Evolutionary conservation across 2,329 filamentous ascomycete genomes (phyloP).

Genomic region (Stachybotrys chartarum): DNA sequence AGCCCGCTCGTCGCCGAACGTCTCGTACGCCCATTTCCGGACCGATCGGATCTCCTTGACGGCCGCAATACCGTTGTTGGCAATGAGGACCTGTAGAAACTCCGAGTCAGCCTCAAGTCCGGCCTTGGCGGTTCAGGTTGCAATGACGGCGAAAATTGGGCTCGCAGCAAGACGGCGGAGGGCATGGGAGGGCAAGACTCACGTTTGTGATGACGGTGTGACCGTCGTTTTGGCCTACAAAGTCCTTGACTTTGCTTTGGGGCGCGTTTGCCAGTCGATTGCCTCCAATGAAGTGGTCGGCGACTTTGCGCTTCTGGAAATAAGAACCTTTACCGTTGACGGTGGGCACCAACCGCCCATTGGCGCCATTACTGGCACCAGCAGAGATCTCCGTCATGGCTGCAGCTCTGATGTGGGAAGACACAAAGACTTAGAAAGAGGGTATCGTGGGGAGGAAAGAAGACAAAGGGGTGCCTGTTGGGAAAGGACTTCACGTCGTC

Average conservation of each 20-base stretch:
- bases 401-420: slow-evolving; percentile 17
- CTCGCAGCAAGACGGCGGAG: not conserved
- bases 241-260: slow-evolving; percentile 89
- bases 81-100: slow-evolving; percentile 74
- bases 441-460: not conserved
- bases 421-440: not conserved
- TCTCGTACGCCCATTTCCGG: slow-evolving; percentile 99
- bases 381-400: slow-evolving; percentile 43
- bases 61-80: slow-evolving; percentile 98
- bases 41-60: slow-evolving; percentile 99
- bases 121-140: not conserved
- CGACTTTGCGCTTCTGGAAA: slow-evolving; percentile 73
- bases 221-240: slow-evolving; percentile 80
- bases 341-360: slow-evolving; percentile 43
- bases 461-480: not conserved
- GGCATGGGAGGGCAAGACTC: slow-evolving; percentile 29
- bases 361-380: slow-evolving; percentile 31
- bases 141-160: not conserved
- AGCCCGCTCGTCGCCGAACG: slow-evolving; percentile 93
- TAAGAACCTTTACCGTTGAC: slow-evolving; percentile 58
- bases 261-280: slow-evolving; percentile 78
- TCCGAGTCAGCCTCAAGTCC: not conserved
- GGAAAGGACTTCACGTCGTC: slow-evolving; percentile 14
- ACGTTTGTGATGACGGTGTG: slow-evolving; percentile 99
- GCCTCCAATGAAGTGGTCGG: slow-evolving; percentile 94